Conservation (phyloP, 192 early-diverging fungal genomes). For the Podila verticillata region DNA sequence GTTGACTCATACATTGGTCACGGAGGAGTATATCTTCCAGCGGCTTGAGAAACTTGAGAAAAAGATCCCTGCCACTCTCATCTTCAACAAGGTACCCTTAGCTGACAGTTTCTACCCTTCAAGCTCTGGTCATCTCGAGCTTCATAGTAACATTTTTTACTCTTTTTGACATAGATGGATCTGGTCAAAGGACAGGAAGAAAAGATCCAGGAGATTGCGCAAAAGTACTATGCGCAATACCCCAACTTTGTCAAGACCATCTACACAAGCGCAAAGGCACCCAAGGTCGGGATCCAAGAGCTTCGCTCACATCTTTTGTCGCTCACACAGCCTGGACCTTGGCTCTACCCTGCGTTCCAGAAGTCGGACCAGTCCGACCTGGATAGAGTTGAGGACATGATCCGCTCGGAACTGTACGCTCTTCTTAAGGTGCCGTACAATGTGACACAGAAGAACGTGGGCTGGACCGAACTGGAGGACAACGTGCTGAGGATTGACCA, state of each 20-base stretch:
- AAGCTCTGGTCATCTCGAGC: too few relatives aligned
- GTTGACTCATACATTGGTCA: constrained; percentile 25
- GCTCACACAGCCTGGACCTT: constrained; percentile 49
- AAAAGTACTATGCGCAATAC: constrained; percentile 46
- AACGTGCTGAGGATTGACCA: constrained; percentile 64
- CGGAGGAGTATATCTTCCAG: constrained; percentile 59
- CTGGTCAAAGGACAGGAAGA: constrained; percentile 42
- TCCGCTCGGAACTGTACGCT: constrained; percentile 66
- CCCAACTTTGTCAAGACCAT: constrained; percentile 48
- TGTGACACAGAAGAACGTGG: constrained; percentile 63
- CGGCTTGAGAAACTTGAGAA: constrained; percentile 48
- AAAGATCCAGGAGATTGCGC: constrained; percentile 40
- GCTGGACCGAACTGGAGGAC: constrained; percentile 60
- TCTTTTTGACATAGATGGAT: constrained; percentile 53
- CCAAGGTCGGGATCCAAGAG: constrained; percentile 24
- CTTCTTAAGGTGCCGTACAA: constrained; percentile 65
- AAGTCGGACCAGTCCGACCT: constrained; percentile 64
- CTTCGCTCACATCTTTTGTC: constrained; percentile 39
- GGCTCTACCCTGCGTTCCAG: constrained; percentile 60
- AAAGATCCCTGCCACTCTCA: constrained; percentile 57
- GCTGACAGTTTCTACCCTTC: not conserved
- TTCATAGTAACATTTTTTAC: too few relatives aligned
- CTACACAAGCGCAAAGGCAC: constrained; percentile 23
- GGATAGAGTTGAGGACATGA: constrained; percentile 65
- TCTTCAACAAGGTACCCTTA: constrained; percentile 65